Evolutionary conservation across 441 rosid genomes (phyloP).

Genomic region (Gossypium aridum): DNA sequence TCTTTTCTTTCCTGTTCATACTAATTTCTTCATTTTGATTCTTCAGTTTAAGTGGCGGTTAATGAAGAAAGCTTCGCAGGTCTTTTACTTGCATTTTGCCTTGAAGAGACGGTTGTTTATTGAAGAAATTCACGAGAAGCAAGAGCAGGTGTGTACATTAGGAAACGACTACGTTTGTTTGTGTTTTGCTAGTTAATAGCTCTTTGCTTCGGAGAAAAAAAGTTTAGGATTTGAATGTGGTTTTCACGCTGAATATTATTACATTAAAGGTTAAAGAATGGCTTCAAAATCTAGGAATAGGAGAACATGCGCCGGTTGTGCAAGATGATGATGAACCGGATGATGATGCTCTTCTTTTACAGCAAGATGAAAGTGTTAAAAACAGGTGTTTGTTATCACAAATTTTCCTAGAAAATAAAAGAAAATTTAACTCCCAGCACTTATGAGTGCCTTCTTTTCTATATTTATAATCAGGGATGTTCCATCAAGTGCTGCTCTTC

Average conservation of each 20-base stretch:
- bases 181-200: neutral
- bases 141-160: conserved; percentile 74
- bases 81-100: conserved; percentile 83
- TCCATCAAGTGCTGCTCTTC: conserved; percentile 96
- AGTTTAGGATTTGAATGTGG: conserved; percentile 39
- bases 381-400: conserved; percentile 51
- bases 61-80: conserved; percentile 88
- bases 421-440: neutral
- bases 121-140: conserved; percentile 98
- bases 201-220: conserved; percentile 25
- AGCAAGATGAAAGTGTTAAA: conserved; percentile 73
- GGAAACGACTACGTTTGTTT: neutral
- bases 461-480: conserved; percentile 67
- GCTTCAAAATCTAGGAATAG: conserved; percentile 99
- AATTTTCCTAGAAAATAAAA: neutral
- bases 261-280: conserved; percentile 97
- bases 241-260: conserved; percentile 40
- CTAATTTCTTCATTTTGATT: conserved; percentile 10
- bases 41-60: conserved; percentile 92
- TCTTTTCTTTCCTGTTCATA: neutral
- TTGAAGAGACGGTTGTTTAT: conserved; percentile 86
- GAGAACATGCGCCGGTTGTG: conserved; percentile 63
- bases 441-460: conserved; percentile 28
- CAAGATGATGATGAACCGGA: conserved; percentile 88
- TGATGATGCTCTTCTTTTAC: conserved; percentile 62